Conservation (phyloP, 2,329 filamentous ascomycete species). For the Trichophyton rubrum region DNA sequence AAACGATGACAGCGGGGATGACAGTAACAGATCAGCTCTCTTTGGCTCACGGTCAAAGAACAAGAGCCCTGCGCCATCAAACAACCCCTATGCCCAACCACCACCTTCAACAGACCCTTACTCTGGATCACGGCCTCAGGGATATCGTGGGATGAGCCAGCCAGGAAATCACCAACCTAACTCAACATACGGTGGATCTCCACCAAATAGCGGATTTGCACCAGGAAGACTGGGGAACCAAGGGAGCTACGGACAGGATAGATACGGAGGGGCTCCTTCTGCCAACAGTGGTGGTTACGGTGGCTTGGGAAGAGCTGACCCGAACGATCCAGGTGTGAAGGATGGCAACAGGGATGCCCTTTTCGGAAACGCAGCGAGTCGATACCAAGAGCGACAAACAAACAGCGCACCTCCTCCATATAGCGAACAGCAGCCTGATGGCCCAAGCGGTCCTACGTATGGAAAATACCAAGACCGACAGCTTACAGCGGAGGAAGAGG, state of each 20-base stretch:
- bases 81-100: slow-evolving; percentile 46
- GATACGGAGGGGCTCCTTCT: slow-evolving; percentile 37
- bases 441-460: slow-evolving; percentile 5
- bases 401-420: slow-evolving; percentile 13
- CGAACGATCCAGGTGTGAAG: slow-evolving; percentile 38
- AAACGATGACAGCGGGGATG: slow-evolving; percentile 40
- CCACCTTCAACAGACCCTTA: slow-evolving; percentile 42
- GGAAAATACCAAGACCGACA: slow-evolving; percentile 44
- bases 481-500: slow-evolving; percentile 68
- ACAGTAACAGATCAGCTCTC: slow-evolving; percentile 43
- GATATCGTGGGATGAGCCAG: slow-evolving; percentile 4
- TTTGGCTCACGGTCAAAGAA: slow-evolving; percentile 46
- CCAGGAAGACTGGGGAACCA: slow-evolving; percentile 34
- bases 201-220: slow-evolving; percentile 26
- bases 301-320: slow-evolving; percentile 40
- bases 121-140: slow-evolving; percentile 25
- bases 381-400: slow-evolving; percentile 35
- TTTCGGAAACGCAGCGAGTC: slow-evolving; percentile 45
- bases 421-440: slow-evolving; percentile 15
- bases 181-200: slow-evolving; percentile 8
- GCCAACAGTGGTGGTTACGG: slow-evolving; percentile 41
- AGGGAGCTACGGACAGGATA: slow-evolving; percentile 40
- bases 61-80: slow-evolving; percentile 37
- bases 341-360: slow-evolving; percentile 46
- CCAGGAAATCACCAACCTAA: background rate